Conservation (phyloP, 768 basidiomycete genomes). For the Astraeus odoratus region DNA sequence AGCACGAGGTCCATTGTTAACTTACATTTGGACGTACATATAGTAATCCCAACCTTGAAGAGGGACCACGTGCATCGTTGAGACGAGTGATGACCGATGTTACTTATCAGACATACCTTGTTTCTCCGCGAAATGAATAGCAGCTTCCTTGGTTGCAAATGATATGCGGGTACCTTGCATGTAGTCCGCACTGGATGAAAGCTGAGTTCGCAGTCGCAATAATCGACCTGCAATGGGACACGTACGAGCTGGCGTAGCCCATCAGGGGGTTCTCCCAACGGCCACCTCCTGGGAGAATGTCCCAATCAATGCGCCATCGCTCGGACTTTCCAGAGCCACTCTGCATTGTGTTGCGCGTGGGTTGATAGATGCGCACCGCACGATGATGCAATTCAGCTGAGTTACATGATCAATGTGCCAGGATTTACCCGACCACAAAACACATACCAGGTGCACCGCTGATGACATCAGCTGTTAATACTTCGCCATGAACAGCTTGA, state of each 20-base stretch:
- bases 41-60: slow-evolving; percentile 87
- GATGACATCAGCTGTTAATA: slow-evolving; percentile 72
- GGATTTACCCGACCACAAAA: neutral
- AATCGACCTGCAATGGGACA: slow-evolving; percentile 9
- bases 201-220: slow-evolving; percentile 3
- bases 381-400: slow-evolving; percentile 82
- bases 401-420: neutral
- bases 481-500: slow-evolving; percentile 45
- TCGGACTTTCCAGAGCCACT: slow-evolving; percentile 80
- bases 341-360: slow-evolving; percentile 92
- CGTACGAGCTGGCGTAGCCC: slow-evolving; percentile 94
- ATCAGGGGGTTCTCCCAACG: slow-evolving; percentile 98
- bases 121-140: slow-evolving; percentile 93
- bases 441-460: slow-evolving; percentile 80
- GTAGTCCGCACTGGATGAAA: slow-evolving; percentile 71
- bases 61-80: neutral
- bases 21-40: slow-evolving; percentile 48
- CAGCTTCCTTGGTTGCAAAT: slow-evolving; percentile 85
- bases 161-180: slow-evolving; percentile 85
- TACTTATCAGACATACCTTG: slow-evolving; percentile 53
- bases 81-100: slow-evolving; percentile 1
- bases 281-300: slow-evolving; percentile 80
- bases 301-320: slow-evolving; percentile 94
- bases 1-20: neutral
- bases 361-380: slow-evolving; percentile 86